Base-by-base conservation (phyloP, 768 basidiomycete species). In the Grammothele lineata region DNA sequence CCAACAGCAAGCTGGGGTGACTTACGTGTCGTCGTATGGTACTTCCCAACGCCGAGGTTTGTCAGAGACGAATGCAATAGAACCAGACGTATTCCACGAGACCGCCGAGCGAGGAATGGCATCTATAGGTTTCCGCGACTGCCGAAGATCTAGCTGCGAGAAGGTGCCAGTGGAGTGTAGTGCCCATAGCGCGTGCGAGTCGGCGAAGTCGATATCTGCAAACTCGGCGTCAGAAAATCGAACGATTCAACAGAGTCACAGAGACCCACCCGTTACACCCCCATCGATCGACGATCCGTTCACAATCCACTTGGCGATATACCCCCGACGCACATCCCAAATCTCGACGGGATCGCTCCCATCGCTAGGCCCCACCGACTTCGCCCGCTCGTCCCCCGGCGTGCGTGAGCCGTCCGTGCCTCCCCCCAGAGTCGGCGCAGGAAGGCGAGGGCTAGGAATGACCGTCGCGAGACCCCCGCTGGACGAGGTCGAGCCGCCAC, bases 261-360 rank as follows among this genome's bases (percentile, higher is more conserved):
- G 5, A 3, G 17, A 7, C 9, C 14, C 58, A 90, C 90, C 90
- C 11, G 83, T 83, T 3, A 86, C 80, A 19, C 83, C 82, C 5
- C 88, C 85, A 48, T 92, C 89, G 1, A 68, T 70, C 4, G 76
- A 70, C 11, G 78, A 80, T 12, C 81, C 79, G 18, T 71, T 74
- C 10, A 91, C 76, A 2, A 77, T 75, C 85, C 90, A 92, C 65
- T 92, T 93, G 5, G 86, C 83, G 40, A 92, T 74, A 77, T 85
- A 88, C 0, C 79, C 77, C 38, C 91, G 71, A 44, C 90, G 72
- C 1, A 87, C 86, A 61, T 93, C 90, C 91, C 91, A 93, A 19
- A 92, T 83, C 57, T 92, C 89, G 24, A 90, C 72, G 0, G 80
- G 68, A 57, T 89, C 84, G 3, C 81, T 63, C 3, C 56, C 53